Evolutionary conservation across 306 rosid species (phyloP).

Genomic region (Quercus variabilis): DNA sequence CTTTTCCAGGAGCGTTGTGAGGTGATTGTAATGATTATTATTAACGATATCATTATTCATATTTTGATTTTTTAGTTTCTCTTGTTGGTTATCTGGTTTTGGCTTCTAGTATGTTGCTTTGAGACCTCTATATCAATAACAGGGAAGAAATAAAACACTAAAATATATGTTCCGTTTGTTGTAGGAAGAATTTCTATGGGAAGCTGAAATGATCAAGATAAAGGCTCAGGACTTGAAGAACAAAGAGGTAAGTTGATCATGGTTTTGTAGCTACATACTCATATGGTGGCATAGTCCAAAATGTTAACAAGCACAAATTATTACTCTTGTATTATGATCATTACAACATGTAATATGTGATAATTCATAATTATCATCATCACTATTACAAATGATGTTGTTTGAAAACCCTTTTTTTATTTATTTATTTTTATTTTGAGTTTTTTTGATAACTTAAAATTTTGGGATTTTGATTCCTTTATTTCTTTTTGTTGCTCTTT

Average conservation of each 20-base stretch:
- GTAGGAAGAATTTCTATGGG: conserved; percentile 96
- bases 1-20: conserved; percentile 96
- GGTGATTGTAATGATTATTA: conserved; percentile 40
- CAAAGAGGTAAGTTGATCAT: conserved; percentile 70
- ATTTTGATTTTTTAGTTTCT: not conserved
- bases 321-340: not conserved
- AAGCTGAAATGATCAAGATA: conserved; percentile 93
- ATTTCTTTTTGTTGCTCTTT: too few relatives aligned
- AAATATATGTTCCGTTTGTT: conserved; percentile 6
- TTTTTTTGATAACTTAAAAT: too few relatives aligned
- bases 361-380: not conserved
- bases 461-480: too few relatives aligned
- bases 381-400: not conserved
- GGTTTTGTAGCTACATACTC: not conserved
- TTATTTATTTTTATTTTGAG: too few relatives aligned
- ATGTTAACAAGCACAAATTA: not conserved
- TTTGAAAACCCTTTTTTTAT: too few relatives aligned
- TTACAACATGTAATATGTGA: not conserved
- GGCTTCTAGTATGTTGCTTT: conserved; percentile 17
- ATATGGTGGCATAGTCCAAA: not conserved
- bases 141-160: not conserved
- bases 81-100: not conserved
- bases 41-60: not conserved
- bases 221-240: conserved; percentile 96
- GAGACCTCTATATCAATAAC: not conserved